A percentile compares a stretch with the other conserved stretches of the same genome.
phyloP scores from a whole-genome alignment of 176 grass and related monocot species.

The Cenchrus americanus region DNA sequence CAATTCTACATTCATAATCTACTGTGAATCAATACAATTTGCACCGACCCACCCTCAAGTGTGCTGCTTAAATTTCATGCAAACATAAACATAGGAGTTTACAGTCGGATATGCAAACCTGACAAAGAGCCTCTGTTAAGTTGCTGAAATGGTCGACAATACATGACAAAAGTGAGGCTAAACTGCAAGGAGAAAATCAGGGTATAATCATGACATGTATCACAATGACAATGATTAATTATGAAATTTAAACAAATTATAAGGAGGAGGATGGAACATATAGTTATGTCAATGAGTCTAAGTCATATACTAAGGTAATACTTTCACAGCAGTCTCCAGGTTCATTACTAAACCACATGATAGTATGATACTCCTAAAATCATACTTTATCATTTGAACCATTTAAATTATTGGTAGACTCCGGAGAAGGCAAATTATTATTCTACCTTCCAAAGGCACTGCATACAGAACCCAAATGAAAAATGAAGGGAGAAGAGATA shows the following conservation, averaged over 20 bases:
- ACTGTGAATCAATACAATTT: neutral
- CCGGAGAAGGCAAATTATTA: neutral
- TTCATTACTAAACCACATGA: neutral
- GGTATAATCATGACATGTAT: neutral
- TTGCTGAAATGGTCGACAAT: constrained; percentile 48
- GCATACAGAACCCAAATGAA: neutral
- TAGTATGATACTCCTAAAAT: neutral
- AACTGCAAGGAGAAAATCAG: constrained; percentile 30
- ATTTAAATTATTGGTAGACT: neutral
- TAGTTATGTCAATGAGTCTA: neutral
- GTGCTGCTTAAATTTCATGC: neutral
- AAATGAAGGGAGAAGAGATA: neutral
- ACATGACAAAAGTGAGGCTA: constrained; percentile 25
- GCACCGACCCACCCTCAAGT: neutral
- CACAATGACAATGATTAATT: neutral
- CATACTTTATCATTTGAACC: neutral
- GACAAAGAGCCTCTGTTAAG: constrained; percentile 44
- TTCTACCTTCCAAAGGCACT: neutral
- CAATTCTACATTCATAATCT: constrained; percentile 22
- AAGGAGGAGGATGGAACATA: neutral
- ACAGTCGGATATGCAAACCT: constrained; percentile 47
- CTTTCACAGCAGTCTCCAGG: neutral
- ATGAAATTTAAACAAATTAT: neutral
- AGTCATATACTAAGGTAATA: neutral
- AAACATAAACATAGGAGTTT: neutral